These are phyloP conservation scores for Epithele typhae DNA, from an alignment of 768 basidiomycete species.

Conservation along the genomic window DNA sequence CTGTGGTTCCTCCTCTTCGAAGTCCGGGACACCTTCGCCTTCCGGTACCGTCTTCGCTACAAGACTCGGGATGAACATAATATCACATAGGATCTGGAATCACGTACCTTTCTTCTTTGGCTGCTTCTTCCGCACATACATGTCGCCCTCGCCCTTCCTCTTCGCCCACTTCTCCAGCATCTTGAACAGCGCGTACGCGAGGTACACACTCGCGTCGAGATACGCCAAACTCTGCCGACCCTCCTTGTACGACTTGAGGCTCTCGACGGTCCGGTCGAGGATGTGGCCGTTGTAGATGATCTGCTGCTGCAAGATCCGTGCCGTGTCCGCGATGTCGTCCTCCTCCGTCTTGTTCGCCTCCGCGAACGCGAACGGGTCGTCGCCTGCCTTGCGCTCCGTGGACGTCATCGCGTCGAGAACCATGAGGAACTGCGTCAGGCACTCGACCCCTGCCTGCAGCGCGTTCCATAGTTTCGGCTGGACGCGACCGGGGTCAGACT, in stretches of 20 bases:
- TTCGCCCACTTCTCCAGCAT: constrained; percentile 91
- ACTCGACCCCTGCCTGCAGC: constrained; percentile 90
- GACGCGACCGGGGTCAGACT: neutral
- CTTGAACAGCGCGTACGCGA: constrained; percentile 79
- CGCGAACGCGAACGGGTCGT: constrained; percentile 8
- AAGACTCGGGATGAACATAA: constrained; percentile 4
- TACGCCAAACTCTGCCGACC: constrained; percentile 77
- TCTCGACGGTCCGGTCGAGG: constrained; percentile 81
- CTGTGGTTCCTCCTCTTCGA: constrained; percentile 61
- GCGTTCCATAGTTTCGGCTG: constrained; percentile 95
- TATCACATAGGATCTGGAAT: constrained; percentile 16
- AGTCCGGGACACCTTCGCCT: constrained; percentile 65
- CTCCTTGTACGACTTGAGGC: constrained; percentile 72
- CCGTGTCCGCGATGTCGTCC: constrained; percentile 57
- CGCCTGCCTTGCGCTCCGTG: constrained; percentile 34
- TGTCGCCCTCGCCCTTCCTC: constrained; percentile 53
- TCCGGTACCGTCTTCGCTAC: constrained; percentile 32
- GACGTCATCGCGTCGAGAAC: constrained; percentile 83
- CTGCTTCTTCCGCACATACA: constrained; percentile 68
- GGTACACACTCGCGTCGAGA: constrained; percentile 80
- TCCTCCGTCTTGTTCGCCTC: constrained; percentile 4
- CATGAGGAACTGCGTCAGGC: constrained; percentile 86
- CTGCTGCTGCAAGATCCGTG: constrained; percentile 80
- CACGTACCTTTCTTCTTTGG: constrained; percentile 39
- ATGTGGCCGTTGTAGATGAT: constrained; percentile 95